A percentile compares a stretch with the other conserved stretches of the same genome.
These are phyloP conservation scores for Saitozyma sp. DNA, from an alignment of 768 basidiomycete species.

Conservation along the genomic window DNA sequence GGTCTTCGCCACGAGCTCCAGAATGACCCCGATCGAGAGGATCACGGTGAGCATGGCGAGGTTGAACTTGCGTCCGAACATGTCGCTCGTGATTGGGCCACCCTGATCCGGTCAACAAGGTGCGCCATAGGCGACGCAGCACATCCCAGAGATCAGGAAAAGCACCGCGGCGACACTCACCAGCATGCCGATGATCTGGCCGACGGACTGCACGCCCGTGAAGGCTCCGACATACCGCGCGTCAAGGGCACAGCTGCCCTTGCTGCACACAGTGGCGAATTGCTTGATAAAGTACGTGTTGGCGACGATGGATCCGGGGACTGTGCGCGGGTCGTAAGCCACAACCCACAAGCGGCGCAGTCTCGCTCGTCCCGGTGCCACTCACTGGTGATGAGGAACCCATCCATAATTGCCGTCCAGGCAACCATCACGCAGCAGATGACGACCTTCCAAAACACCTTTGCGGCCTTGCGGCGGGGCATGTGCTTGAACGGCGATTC, in stretches of 20 bases:
- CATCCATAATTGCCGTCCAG: constrained; percentile 4
- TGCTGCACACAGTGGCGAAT: neutral
- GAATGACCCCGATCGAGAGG: constrained; percentile 3
- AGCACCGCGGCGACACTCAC: too few species aligned
- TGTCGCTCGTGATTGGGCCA: constrained; percentile 2
- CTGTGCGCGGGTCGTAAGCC: neutral
- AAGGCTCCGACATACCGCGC: constrained; percentile 3
- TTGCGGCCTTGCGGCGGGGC: neutral
- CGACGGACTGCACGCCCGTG: constrained; percentile 2
- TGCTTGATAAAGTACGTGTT: constrained; percentile 6
- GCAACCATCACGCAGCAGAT: neutral
- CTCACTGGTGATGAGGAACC: constrained; percentile 4
- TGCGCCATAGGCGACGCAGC: too few species aligned
- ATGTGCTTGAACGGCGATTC: constrained; percentile 4
- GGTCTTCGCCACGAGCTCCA: constrained; percentile 4
- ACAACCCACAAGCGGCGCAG: neutral
- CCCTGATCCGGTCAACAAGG: neutral
- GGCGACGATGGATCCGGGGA: constrained; percentile 6
- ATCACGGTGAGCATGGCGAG: constrained; percentile 1
- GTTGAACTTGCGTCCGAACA: constrained; percentile 5
- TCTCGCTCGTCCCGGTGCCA: neutral
- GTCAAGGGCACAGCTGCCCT: constrained; percentile 1
- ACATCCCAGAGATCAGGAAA: too few species aligned
- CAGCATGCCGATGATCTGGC: constrained; percentile 4
- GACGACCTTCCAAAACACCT: constrained; percentile 1